These are phyloP conservation scores for Apodospora peruviana DNA, from an alignment of 495 filamentous ascomycete species.

Conservation along the genomic window DNA sequence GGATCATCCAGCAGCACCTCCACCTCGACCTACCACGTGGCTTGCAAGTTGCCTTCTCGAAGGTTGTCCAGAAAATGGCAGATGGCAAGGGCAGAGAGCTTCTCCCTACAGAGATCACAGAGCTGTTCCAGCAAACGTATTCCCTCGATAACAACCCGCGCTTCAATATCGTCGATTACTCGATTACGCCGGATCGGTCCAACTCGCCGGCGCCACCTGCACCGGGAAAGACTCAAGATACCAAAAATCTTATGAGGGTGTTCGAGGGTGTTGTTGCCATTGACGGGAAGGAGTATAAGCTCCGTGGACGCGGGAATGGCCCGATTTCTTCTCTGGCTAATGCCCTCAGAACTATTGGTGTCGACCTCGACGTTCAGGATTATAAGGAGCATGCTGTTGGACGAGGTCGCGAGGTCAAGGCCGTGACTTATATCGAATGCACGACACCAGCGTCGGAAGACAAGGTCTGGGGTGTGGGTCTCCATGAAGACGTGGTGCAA, in stretches of 20 bases:
- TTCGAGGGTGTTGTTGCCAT: conserved; percentile 87
- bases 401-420: conserved; percentile 72
- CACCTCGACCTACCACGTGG: conserved; percentile 91
- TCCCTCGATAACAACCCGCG: conserved; percentile 75
- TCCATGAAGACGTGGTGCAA: conserved; percentile 92
- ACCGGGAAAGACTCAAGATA: conserved; percentile 64
- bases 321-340: conserved; percentile 84
- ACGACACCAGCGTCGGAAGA: conserved; percentile 61
- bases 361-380: conserved; percentile 86
- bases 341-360: conserved; percentile 72
- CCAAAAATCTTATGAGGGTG: conserved; percentile 69
- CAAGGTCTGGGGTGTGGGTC: conserved; percentile 91
- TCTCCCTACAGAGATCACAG: conserved; percentile 71
- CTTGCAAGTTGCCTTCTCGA: conserved; percentile 85
- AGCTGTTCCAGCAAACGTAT: conserved; percentile 83
- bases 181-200: conserved; percentile 80
- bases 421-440: conserved; percentile 91
- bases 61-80: conserved; percentile 74
- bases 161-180: conserved; percentile 88
- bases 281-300: conserved; percentile 70
- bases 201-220: conserved; percentile 65
- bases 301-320: conserved; percentile 80
- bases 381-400: conserved; percentile 97
- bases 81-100: conserved; percentile 78
- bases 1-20: conserved; percentile 83